Conservation (phyloP, 2,329 filamentous ascomycete genomes). For the Paramyrothecium roridum region DNA sequence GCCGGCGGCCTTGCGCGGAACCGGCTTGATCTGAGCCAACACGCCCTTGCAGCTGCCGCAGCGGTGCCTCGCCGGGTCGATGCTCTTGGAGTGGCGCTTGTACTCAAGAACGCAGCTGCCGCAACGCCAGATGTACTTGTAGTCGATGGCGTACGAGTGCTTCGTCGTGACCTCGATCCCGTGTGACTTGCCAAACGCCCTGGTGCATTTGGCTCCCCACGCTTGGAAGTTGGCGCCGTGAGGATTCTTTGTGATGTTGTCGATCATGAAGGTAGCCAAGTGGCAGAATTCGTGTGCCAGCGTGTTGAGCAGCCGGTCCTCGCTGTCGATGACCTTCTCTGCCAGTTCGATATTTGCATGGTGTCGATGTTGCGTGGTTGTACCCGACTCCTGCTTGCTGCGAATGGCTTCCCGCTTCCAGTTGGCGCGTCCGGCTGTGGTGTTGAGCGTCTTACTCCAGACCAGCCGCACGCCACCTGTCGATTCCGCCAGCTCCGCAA, state of each 20-base stretch:
- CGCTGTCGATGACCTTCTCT: slow-evolving; percentile 79
- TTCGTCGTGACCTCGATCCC: slow-evolving; percentile 83
- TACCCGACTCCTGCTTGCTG: slow-evolving; percentile 16
- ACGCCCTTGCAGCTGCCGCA: slow-evolving; percentile 74
- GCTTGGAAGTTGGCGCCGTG: slow-evolving; percentile 82
- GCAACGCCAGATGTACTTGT: slow-evolving; percentile 89
- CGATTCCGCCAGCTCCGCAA: slow-evolving; percentile 53
- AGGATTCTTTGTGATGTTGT: slow-evolving; percentile 68
- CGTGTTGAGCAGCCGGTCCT: slow-evolving; percentile 78
- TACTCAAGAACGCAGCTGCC: slow-evolving; percentile 65
- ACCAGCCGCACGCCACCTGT: slow-evolving; percentile 70
- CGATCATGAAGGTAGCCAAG: slow-evolving; percentile 86
- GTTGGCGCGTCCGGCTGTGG: slow-evolving; percentile 72
- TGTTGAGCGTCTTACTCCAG: slow-evolving; percentile 77
- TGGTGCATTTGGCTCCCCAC: slow-evolving; percentile 60
- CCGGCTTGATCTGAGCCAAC: slow-evolving; percentile 76
- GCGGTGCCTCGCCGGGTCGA: slow-evolving; percentile 66
- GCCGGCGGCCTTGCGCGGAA: slow-evolving; percentile 49
- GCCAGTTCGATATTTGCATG: slow-evolving; percentile 86
- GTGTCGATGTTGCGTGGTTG: slow-evolving; percentile 31
- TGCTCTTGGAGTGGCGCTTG: slow-evolving; percentile 81
- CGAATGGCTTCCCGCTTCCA: slow-evolving; percentile 62
- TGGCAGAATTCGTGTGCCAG: slow-evolving; percentile 98
- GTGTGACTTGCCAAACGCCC: slow-evolving; percentile 50
- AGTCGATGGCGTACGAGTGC: slow-evolving; percentile 86